Evolutionary conservation across 176 grass and related monocot species (phyloP), one percentile per base, ranked within the genome.

Genomic region (Aegilops tauschii): DNA sequence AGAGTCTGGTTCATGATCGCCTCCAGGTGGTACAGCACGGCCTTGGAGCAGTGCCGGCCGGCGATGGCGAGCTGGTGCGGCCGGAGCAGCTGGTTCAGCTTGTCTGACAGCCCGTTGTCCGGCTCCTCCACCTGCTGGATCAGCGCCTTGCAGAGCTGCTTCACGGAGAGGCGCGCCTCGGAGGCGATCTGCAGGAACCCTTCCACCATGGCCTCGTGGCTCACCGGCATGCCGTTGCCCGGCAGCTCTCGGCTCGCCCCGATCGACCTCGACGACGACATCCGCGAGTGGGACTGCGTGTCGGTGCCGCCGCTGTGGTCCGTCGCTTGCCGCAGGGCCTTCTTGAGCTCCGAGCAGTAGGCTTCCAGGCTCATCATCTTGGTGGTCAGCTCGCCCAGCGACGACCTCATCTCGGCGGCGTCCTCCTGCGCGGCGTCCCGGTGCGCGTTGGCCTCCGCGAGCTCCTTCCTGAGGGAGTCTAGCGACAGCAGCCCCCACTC

Each of bases 181-280:
- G 97, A 94, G n/a, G 92, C 94, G 29, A 96, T 89, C 86, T 94
- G 97, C 73, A 99, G 14, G 85, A 99, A 99, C 1, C 92, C 97
- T 78, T 99, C 97, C 69, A 95, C 88, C 94, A 98, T 94, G 12
- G 89, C 92, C 63, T 96, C 97, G 54, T 87, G 90, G 80, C 90
- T 91, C 23, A 94, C 94, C 21, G 94, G 97, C 74, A 93, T 91
- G 35, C 72, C 8, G 6, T 40, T 8, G 8, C 31, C 16, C 0
- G 78, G 73, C 70, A 79, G 77, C 32, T 94, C 90, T 34, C 52
- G 84, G 67, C 30, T 75, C 1, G 85, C 71, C 4, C 82, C 90
- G 49, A 72, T 69, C 13, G 92, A 94, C 6, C 89, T 91, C 12
- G 87, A 88, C 31, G 90, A 88, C 23, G 73, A 76, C 44, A 92